These are phyloP conservation scores for Gossypium mustelinum DNA, from an alignment of 345 rosid genomes.

Conservation along the genomic window DNA sequence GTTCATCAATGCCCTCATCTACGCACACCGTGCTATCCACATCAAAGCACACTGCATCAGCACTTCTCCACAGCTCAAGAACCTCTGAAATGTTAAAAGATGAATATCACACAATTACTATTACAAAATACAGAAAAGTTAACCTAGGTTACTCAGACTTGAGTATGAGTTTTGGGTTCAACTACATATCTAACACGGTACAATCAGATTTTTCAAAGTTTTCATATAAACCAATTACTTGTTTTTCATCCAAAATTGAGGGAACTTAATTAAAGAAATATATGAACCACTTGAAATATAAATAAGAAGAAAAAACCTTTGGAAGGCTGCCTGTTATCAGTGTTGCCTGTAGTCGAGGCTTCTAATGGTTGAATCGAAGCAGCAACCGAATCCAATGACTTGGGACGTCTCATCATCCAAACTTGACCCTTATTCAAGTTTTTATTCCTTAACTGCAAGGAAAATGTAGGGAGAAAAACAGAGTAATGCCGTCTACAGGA, in stretches of 20 bases:
- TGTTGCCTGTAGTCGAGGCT: slow-evolving; percentile 31
- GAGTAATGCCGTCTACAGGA: slow-evolving; percentile 26
- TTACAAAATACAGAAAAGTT: background rate
- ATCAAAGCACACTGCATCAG: slow-evolving; percentile 87
- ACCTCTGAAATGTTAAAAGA: slow-evolving; percentile 43
- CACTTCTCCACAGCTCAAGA: slow-evolving; percentile 70
- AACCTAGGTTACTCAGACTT: background rate
- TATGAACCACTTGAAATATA: background rate
- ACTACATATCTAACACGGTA: background rate
- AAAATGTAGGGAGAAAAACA: slow-evolving; percentile 25
- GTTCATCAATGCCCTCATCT: slow-evolving; percentile 96
- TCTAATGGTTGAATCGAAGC: slow-evolving; percentile 53
- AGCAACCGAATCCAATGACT: slow-evolving; percentile 37
- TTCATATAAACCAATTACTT: background rate
- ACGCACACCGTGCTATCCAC: slow-evolving; percentile 97
- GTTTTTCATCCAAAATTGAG: background rate
- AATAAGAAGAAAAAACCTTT: slow-evolving; percentile 11
- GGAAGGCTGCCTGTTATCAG: slow-evolving; percentile 42
- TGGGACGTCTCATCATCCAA: slow-evolving; percentile 33
- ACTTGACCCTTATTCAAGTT: slow-evolving; percentile 23
- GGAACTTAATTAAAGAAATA: background rate
- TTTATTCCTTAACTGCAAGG: slow-evolving; percentile 24
- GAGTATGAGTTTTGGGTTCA: background rate
- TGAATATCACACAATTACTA: slow-evolving; percentile 17
- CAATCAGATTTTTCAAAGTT: background rate